Conservation (phyloP, 805 yeast species). For the Ogataea pilisensis region DNA sequence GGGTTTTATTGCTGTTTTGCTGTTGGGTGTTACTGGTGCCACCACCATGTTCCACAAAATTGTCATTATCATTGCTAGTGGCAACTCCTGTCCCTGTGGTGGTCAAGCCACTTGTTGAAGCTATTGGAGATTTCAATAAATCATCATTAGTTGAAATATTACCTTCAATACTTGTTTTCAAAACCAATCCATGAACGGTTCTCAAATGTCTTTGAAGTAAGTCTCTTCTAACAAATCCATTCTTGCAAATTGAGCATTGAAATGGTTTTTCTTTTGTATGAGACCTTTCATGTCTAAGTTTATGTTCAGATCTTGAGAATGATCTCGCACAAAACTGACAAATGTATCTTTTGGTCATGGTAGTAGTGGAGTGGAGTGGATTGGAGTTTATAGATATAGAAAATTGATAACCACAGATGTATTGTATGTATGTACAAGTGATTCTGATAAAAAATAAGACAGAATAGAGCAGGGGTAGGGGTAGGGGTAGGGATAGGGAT, state of each 20-base stretch:
- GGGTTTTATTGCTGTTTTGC: too few relatives aligned
- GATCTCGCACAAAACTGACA: conserved; percentile 80
- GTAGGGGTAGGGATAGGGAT: too few relatives aligned
- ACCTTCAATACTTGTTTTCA: conserved; percentile 25
- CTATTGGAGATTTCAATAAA: conserved; percentile 12
- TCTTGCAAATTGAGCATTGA: conserved; percentile 63
- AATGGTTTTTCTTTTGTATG: conserved; percentile 81
- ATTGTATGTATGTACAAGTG: too few relatives aligned
- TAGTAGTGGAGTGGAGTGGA: too few relatives aligned
- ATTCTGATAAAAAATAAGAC: too few relatives aligned
- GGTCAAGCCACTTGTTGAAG: not conserved
- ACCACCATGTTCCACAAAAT: not conserved
- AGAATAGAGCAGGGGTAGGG: too few relatives aligned
- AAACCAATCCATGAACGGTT: conserved; percentile 58
- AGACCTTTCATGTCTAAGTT: conserved; percentile 72
- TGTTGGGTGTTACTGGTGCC: too few relatives aligned
- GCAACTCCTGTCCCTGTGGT: too few relatives aligned
- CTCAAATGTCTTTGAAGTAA: conserved; percentile 71
- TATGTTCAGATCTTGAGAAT: conserved; percentile 75
- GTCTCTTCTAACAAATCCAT: conserved; percentile 75
- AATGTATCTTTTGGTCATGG: conserved; percentile 61
- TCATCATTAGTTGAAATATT: conserved; percentile 22
- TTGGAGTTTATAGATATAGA: too few relatives aligned
- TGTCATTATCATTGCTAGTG: too few relatives aligned
- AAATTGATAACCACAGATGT: too few relatives aligned